A percentile compares a stretch with the other conserved stretches of the same genome.
Conservation (phyloP, 176 grass and related monocot genomes). For the Echinochloa phyllopogon region DNA sequence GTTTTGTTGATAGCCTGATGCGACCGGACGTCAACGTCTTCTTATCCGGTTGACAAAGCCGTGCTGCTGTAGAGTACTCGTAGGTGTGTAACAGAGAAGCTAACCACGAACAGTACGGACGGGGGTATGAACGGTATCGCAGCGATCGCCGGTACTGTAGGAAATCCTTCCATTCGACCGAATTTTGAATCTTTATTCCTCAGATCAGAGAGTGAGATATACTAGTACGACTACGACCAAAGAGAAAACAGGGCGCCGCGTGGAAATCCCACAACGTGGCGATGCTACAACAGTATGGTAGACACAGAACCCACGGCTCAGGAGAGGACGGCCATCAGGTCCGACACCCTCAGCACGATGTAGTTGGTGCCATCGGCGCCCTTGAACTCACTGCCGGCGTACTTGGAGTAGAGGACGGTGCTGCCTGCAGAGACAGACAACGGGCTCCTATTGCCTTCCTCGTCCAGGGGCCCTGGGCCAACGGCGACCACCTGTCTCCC, state of each 20-base stretch:
- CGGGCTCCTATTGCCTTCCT: conserved; percentile 66
- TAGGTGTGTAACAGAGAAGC: no score
- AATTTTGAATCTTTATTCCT: background rate
- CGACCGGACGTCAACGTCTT: background rate
- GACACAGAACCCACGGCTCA: conserved; percentile 11
- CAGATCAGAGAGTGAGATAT: background rate
- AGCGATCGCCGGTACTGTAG: background rate
- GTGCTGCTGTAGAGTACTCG: no score
- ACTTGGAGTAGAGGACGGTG: conserved; percentile 78
- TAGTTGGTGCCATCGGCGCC: conserved; percentile 60
- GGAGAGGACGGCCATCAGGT: conserved; percentile 80
- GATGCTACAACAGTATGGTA: background rate
- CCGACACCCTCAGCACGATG: conserved; percentile 64
- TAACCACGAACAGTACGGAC: no score
- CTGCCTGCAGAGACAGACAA: conserved; percentile 52
- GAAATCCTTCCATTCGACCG: background rate
- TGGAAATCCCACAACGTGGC: background rate
- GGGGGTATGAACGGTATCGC: conserved; percentile 6
- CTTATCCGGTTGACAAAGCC: conserved; percentile 6
- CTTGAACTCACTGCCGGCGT: conserved; percentile 78
- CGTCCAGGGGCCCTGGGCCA: conserved; percentile 62
- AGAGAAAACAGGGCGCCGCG: background rate
- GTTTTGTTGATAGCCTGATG: background rate
- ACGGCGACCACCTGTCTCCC: conserved; percentile 59
- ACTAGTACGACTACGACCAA: background rate